Conservation (phyloP, 2,329 filamentous ascomycete genomes). For the Myrmaecium sp. region DNA sequence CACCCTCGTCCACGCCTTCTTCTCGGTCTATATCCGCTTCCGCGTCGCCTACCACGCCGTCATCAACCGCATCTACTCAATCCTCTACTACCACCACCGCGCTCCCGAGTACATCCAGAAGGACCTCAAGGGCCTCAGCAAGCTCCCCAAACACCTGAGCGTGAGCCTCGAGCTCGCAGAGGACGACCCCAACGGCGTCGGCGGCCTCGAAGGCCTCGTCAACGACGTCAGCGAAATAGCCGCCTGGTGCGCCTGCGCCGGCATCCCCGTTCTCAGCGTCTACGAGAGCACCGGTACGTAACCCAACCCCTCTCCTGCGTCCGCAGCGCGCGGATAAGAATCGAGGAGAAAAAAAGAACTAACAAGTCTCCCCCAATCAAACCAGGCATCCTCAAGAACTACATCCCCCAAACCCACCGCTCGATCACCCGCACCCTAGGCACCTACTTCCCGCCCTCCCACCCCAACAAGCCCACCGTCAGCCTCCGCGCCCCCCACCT, state of each 20-base stretch:
- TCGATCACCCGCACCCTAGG: conserved; percentile 64
- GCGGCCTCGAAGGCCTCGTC: conserved; percentile 67
- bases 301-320: background rate
- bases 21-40: conserved; percentile 73
- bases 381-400: conserved; percentile 79
- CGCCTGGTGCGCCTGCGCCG: conserved; percentile 82
- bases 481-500: conserved; percentile 57
- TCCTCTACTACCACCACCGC: conserved; percentile 88
- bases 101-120: conserved; percentile 83
- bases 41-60: conserved; percentile 67
- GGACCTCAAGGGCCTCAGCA: conserved; percentile 59
- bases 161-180: conserved; percentile 64
- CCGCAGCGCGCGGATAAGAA: background rate
- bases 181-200: conserved; percentile 43
- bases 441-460: conserved; percentile 63
- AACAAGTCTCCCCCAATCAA: background rate
- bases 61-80: conserved; percentile 57
- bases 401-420: conserved; percentile 70
- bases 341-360: background rate
- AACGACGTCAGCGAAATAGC: conserved; percentile 84
- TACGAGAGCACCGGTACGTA: conserved; percentile 76
- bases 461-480: conserved; percentile 47
- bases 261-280: conserved; percentile 72
- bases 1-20: conserved; percentile 58
- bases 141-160: conserved; percentile 72